Percentiles rank a stretch among this genome's conserved stretches.
These are phyloP conservation scores for Cylindrotheca fusiformis DNA, from an alignment of 108 stramenopile species.

Conservation along the genomic window DNA sequence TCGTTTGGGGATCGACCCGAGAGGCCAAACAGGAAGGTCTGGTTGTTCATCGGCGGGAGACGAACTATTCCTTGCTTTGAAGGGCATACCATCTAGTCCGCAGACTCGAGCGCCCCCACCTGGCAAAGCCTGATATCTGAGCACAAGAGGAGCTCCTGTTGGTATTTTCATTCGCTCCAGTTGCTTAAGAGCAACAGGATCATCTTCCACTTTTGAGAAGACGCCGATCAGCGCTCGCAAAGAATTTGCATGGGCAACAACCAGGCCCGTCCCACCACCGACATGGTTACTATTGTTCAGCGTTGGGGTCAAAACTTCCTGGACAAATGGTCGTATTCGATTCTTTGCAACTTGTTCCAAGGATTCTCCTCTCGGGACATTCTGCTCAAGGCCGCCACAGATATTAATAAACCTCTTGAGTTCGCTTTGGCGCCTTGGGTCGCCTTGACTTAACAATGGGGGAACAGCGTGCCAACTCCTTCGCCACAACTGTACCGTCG, in stretches of 20 bases:
- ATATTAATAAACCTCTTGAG: constrained; percentile 26
- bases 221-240: constrained; percentile 57
- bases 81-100: constrained; percentile 1
- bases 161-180: constrained; percentile 49
- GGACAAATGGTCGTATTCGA: constrained; percentile 50
- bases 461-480: constrained; percentile 56
- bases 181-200: constrained; percentile 36
- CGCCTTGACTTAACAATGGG: constrained; percentile 40
- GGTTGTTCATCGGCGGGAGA: neutral
- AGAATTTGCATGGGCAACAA: constrained; percentile 64
- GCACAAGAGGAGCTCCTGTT: constrained; percentile 47
- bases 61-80: neutral
- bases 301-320: constrained; percentile 37
- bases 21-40: constrained; percentile 14
- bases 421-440: constrained; percentile 44
- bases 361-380: constrained; percentile 51
- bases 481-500: constrained; percentile 40
- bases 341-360: constrained; percentile 49
- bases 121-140: constrained; percentile 29
- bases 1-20: constrained; percentile 7
- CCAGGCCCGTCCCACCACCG: constrained; percentile 44
- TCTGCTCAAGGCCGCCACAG: constrained; percentile 36
- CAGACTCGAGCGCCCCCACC: constrained; percentile 1
- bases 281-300: constrained; percentile 14
- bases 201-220: constrained; percentile 46